Base-by-base conservation (phyloP, 2,329 filamentous ascomycete genomes). In the Pleurostoma richardsiae region DNA sequence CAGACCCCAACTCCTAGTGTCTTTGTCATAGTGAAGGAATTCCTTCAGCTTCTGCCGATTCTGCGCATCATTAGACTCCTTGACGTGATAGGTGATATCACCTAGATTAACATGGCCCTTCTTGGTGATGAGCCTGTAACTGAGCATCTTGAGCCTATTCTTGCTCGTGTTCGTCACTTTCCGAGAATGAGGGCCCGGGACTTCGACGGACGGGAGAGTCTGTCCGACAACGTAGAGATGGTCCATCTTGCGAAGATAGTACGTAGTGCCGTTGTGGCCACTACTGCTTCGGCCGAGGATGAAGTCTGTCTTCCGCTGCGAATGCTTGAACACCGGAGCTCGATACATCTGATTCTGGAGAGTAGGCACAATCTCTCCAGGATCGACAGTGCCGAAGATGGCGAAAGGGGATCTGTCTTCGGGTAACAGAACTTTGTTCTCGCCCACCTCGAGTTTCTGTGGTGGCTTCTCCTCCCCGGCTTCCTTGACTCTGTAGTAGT, bases 141-240 rank as follows among this genome's bases (percentile, higher is more conserved):
- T 88, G 38, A 99, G 83, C 85, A 96, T 96, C 72, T 94, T 96
- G 66, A 99, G 84, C 33, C 94, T 83, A 66, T 94, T 95, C 73
- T 99, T 99, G 33, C 89, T 86, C n/a, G 92, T 90, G 48, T 95
- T 96, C 0, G 94, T 99, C 30, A 97, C 92, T 65, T 94, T 95
- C 51, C 94, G 80, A 36, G 90, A 95, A 63, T 97, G 91, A 3
- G 91, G 92, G 0, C 91, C 91, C 3, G 94, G 94, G 4, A 99
- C 87, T 58, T 97, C 91, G 30, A 92, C 83, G 0, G 88, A 90
- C 1, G 94, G 94, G 59, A 97, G 90, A 47, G 92, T 86, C 63
- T 99, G 94, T 5, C 94, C 94, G 28, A 96, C 94, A 19, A 90
- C 85, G 59, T 88, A 92, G 5, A 99, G 70, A 60, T 96, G 88